A percentile compares a stretch with the other conserved stretches of the same genome.
Evolutionary conservation across 768 basidiomycete genomes (phyloP).

Genomic region (Pulveroboletus sp.): DNA sequence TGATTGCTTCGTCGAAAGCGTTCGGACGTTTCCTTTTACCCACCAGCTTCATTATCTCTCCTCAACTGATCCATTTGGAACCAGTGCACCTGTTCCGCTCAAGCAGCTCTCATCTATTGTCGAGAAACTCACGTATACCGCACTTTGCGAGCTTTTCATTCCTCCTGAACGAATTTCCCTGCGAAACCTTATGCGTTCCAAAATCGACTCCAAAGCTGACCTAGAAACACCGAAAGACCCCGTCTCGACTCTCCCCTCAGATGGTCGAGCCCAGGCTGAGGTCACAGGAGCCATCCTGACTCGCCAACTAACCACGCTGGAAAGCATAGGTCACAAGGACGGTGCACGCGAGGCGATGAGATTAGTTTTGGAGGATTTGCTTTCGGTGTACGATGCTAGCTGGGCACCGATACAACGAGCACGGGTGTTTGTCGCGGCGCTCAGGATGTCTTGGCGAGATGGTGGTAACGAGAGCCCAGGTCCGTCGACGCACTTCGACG

Average conservation of each 20-base stretch:
- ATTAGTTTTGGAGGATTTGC: slow-evolving; percentile 44
- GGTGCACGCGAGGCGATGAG: slow-evolving; percentile 41
- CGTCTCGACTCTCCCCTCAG: slow-evolving; percentile 15
- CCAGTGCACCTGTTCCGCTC: slow-evolving; percentile 37
- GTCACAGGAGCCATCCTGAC: slow-evolving; percentile 57
- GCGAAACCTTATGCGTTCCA: slow-evolving; percentile 6
- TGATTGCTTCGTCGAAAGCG: slow-evolving; percentile 48
- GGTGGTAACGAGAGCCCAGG: slow-evolving; percentile 19
- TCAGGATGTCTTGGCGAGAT: slow-evolving; percentile 45
- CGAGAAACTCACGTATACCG: slow-evolving; percentile 64
- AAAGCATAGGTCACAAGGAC: slow-evolving; percentile 54
- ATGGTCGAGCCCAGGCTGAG: slow-evolving; percentile 12
- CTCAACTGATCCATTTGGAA: slow-evolving; percentile 32
- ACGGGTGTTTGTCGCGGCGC: slow-evolving; percentile 48
- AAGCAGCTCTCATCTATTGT: slow-evolving; percentile 59
- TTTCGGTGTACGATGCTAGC: slow-evolving; percentile 45
- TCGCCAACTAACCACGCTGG: slow-evolving; percentile 55
- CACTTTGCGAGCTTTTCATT: slow-evolving; percentile 62
- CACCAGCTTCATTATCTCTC: slow-evolving; percentile 19
- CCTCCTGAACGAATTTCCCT: slow-evolving; percentile 49
- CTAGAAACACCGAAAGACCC: neutral
- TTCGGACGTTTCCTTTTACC: slow-evolving; percentile 52
- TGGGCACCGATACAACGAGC: slow-evolving; percentile 57
- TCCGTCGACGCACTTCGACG: slow-evolving; percentile 19
- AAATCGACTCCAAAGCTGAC: neutral